Evolutionary conservation across 345 rosid species (phyloP), one percentile per base, ranked within the genome.

Genomic region (Lenwebbia sp.): DNA sequence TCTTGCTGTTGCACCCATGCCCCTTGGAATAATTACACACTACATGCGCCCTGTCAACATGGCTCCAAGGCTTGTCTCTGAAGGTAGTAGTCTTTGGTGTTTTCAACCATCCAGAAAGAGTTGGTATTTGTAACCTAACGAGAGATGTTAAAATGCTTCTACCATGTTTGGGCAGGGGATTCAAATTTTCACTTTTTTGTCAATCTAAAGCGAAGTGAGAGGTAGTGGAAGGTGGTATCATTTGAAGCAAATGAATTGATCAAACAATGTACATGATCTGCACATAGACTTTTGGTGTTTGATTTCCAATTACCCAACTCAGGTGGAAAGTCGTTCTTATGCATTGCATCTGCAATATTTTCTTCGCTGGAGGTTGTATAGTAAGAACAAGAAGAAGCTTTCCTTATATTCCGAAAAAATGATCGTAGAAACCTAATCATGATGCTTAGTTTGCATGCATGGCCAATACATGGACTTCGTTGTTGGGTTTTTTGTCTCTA

Each of bases 11-110:
- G 93, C 96, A 62, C 96, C 99, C 87, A 85, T 94, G 86, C 94
- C 98, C 30, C 84, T 85, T 88, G 98, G 99, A 89, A 85, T 95
- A 4, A 91, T 95, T 83, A 93, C 95, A 82, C 98, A 96, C 89
- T 96, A 95, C 88, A 96, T 96, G 98, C 95, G 98, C 33, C 98
- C 99, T 12, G 60, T 91, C 82, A 95, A 95, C 85, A 87, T 88
- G 87, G 98, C 99, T 88, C 98, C 99, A 8, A 92, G 98, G 88
- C 92, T 96, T 57, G 92, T 96, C 87, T 93, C 96, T 22, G 94
- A 93, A 92, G 97, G 99, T 95, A 89, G 85, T 33, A 5, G 37
- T 58, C 83, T 85, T 52, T 82, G 54, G 58, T 44, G 55, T 87
- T 60, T 40, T 44, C 23, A 19, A 70, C 78, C 78, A 49, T 49